phyloP scores from a whole-genome alignment of 1,284 basidiomycete species.

The Cutaneotrichosporon arboriforme region DNA sequence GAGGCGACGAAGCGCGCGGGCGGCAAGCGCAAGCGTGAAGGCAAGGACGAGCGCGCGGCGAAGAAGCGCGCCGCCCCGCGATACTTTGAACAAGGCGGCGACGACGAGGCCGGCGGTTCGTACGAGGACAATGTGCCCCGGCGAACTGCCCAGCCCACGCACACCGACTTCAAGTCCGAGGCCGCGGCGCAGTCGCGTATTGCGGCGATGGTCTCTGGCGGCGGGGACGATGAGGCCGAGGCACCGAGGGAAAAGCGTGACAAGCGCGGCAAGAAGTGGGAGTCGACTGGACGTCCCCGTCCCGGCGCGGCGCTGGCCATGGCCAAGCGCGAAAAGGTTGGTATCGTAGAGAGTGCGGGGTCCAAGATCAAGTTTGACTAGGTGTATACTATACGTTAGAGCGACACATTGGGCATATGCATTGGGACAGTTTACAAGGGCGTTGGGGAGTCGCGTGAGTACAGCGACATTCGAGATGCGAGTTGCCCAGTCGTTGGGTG shows the following conservation, averaged over 20 bases:
- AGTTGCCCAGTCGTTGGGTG: background rate
- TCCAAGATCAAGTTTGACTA: conserved; percentile 72
- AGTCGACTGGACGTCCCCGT: conserved; percentile 55
- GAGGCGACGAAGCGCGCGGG: conserved; percentile 36
- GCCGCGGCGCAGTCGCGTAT: conserved; percentile 12
- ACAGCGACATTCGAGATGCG: background rate
- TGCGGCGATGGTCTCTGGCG: conserved; percentile 12
- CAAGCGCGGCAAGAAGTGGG: conserved; percentile 45
- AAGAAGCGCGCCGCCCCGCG: conserved; percentile 6
- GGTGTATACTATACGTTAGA: background rate
- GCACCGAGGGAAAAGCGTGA: conserved; percentile 21
- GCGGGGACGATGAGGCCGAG: background rate
- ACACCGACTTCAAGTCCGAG: conserved; percentile 13
- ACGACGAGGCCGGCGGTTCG: conserved; percentile 4
- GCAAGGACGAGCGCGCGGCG: conserved; percentile 6
- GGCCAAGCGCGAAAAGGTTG: conserved; percentile 77
- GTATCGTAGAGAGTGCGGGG: conserved; percentile 68
- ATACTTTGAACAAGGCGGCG: conserved; percentile 14
- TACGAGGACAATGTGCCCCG: conserved; percentile 3
- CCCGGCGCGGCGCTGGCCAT: conserved; percentile 87
- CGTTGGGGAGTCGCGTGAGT: background rate
- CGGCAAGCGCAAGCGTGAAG: conserved; percentile 1
- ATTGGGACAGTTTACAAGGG: background rate
- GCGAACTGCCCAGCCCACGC: background rate
- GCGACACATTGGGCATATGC: background rate